Evolutionary conservation across 2,329 filamentous ascomycete genomes (phyloP), one percentile per base, ranked within the genome.

Genomic region (Diplocarpon rosae): DNA sequence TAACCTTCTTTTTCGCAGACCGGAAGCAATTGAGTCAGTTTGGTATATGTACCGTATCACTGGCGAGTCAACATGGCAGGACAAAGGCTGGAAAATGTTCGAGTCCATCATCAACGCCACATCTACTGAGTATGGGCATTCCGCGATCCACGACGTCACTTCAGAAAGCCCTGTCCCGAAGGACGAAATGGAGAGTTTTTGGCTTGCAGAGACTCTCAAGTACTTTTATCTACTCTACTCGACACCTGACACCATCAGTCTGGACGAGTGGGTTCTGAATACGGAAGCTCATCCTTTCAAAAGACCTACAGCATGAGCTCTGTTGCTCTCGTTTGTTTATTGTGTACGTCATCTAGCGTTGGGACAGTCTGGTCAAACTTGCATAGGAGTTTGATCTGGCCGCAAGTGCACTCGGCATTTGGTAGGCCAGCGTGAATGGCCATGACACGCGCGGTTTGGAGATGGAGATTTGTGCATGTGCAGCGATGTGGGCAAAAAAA

Each of bases 1-100:
- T 35, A 35, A 35, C 15, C 33, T 3, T 3, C 4, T 16, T 3
- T 17, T 35, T 15, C 12, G 12, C 29, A 57, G 54, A 46, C 55
- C 57, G 15, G 87, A 94, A 67, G 85, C 85, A 1, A 88, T 94
- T 55, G 87, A 94, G 58, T 87, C 82, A 0, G 79, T 93, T 12
- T 93, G 87, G 73, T 85, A 89, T 66, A 81, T 93, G 70, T 92
- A 93, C 66, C 84, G 88, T 59, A 86, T 93, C 63, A 93, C 86
- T 0, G 88, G 86, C 38, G 83, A 92, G 52, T 65, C 71, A 1
- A 63, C 65, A 4, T 87, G 85, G 72, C 81, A 83, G 60, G 85
- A 93, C 24, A 81, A 83, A 53, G 89, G 85, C 13, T 95, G 88
- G 88, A 69, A 70, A 39, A 93, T 95, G 85, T 95, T 87, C 61